Percentiles rank a stretch among this genome's conserved stretches.
Evolutionary conservation across 2,329 filamentous ascomycete species (phyloP).

Genomic region (Alternaria sp.): DNA sequence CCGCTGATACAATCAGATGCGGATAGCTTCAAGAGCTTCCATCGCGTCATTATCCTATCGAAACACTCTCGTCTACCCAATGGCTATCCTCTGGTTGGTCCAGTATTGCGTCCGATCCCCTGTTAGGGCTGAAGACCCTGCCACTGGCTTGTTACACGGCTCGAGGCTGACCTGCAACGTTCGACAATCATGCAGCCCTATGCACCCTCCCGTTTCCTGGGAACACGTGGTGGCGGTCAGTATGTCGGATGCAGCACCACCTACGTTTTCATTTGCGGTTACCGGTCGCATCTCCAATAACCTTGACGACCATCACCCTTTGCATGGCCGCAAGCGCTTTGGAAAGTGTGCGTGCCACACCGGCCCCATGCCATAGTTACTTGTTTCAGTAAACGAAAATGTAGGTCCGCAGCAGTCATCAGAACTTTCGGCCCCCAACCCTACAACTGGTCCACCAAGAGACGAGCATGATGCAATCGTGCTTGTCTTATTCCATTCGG

Average conservation of each 20-base stretch:
- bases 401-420: slow-evolving; percentile 21
- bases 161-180: slow-evolving; percentile 36
- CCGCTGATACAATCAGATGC: slow-evolving; percentile 3
- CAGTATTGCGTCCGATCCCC: slow-evolving; percentile 7
- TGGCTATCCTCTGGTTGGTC: background rate
- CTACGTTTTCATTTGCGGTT: background rate
- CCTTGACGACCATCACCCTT: slow-evolving; percentile 1
- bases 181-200: slow-evolving; percentile 42
- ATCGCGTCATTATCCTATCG: background rate
- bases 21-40: background rate
- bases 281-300: slow-evolving; percentile 5
- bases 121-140: slow-evolving; percentile 9
- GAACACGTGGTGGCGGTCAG: slow-evolving; percentile 35
- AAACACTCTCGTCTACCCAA: background rate
- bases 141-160: slow-evolving; percentile 16
- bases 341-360: background rate
- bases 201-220: slow-evolving; percentile 37
- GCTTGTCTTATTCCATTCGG: background rate
- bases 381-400: slow-evolving; percentile 29
- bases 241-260: slow-evolving; percentile 34
- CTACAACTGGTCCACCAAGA: slow-evolving; percentile 8
- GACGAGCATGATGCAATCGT: slow-evolving; percentile 11
- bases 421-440: slow-evolving; percentile 21
- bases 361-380: slow-evolving; percentile 9
- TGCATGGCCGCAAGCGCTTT: background rate